Evolutionary conservation across 1,284 basidiomycete species (phyloP), one percentile per base, ranked within the genome.

Genomic region (Malassezia sympodialis): DNA sequence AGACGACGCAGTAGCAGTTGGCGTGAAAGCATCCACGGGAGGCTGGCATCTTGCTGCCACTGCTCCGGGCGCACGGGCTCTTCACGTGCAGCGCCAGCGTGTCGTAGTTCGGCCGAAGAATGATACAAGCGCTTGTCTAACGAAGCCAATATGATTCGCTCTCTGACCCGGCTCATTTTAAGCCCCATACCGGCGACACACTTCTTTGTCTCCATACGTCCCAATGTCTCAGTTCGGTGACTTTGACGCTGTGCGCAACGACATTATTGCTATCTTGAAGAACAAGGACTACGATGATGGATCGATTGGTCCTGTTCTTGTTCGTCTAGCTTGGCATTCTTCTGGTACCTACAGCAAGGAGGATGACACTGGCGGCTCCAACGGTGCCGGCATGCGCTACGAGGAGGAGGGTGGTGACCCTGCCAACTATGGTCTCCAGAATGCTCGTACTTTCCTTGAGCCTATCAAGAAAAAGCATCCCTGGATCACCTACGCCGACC

Each of bases 251-350:
- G 69, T 72, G 52, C 64, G 66, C 56, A 63, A 70, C 59, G 68
- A 68, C 62, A 64, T 72, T 49, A 32, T 49, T 28, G 59, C 61
- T 32, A 64, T 74, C 46, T 62, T 74, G 34, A 71, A 74, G 66
- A 60, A 66, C 59, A 66, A 69, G 54, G 54, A 66, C 35, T 69
- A 69, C 58, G 67, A 69, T 41, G 65, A 69, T 26, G 67, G 67
- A 35, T 65, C 63, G 26, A 65, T 57, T 53, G 67, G 65, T 19
- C 67, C 67, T 17, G 84, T 96, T 41, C 76, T 96, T 52, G 80
- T 98, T 54, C 88, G 93, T 75, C 83, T 96, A 53, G 91, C 90
- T 26, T 96, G 91, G 79, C 79, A 80, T 71, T 75, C 84, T 11
- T 86, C 87, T 44, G 91, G 91, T 47, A 96, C 91, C 28, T 73